phyloP scores from a whole-genome alignment of 768 basidiomycete species.

The Lactarius akahatsu region DNA sequence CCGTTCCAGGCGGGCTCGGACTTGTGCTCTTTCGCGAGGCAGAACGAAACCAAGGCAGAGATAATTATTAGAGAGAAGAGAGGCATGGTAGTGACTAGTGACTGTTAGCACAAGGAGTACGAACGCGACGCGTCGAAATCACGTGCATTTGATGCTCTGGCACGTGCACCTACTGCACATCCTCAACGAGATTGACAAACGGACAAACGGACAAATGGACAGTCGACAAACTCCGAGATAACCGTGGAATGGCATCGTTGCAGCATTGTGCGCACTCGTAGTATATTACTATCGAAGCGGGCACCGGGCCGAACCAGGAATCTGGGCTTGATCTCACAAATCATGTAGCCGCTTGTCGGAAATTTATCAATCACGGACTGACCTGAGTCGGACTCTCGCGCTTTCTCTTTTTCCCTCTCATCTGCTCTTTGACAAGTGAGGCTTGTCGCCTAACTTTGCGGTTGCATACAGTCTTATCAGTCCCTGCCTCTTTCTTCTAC shows the following conservation, averaged over 20 bases:
- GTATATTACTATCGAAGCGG: neutral
- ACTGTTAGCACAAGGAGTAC: neutral
- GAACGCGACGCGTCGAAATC: neutral
- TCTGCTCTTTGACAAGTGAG: slow-evolving; percentile 5
- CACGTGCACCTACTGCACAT: neutral
- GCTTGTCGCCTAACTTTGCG: neutral
- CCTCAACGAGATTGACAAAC: too few relatives aligned
- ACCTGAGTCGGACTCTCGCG: neutral
- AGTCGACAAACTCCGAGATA: neutral
- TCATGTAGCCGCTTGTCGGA: neutral
- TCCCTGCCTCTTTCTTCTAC: slow-evolving; percentile 20
- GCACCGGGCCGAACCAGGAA: neutral
- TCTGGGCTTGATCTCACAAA: neutral
- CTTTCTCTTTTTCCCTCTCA: neutral
- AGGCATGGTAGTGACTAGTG: neutral
- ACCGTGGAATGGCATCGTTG: neutral
- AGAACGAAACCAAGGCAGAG: neutral
- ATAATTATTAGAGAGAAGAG: neutral
- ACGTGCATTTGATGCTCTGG: neutral
- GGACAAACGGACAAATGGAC: too few relatives aligned
- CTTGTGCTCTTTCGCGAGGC: neutral
- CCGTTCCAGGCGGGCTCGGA: slow-evolving; percentile 70
- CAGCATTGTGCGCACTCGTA: neutral
- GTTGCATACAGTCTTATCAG: neutral
- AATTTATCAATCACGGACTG: neutral